These are phyloP conservation scores for Wickerhamomyces chaumierensis DNA, from an alignment of 805 yeast genomes.

Conservation along the genomic window DNA sequence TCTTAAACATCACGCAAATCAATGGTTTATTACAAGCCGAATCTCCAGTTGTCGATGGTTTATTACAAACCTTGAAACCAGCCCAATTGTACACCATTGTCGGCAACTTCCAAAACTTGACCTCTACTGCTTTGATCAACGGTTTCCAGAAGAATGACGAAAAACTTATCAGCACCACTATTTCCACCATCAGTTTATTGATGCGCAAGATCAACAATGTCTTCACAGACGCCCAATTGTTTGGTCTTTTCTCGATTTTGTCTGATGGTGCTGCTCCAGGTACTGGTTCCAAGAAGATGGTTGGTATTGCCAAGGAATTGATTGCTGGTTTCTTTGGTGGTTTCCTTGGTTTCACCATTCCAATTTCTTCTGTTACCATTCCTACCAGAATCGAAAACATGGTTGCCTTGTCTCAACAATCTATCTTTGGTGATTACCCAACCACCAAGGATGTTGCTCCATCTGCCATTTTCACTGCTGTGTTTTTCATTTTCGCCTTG, in stretches of 20 bases:
- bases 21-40: conserved; percentile 15
- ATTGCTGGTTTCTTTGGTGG: conserved; percentile 17
- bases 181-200: conserved; percentile 10
- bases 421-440: conserved; percentile 60
- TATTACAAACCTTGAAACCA: conserved; percentile 12
- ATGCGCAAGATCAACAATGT: conserved; percentile 8
- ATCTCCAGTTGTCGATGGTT: conserved; percentile 10
- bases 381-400: conserved; percentile 17
- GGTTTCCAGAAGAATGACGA: conserved; percentile 8
- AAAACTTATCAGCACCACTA: conserved; percentile 5
- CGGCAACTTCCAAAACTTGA: conserved; percentile 12
- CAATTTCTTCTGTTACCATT: conserved; percentile 15
- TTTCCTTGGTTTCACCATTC: too few species aligned
- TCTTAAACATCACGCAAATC: conserved; percentile 15
- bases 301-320: conserved; percentile 22
- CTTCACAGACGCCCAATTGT: conserved; percentile 14
- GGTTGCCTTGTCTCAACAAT: conserved; percentile 31
- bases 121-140: conserved; percentile 11
- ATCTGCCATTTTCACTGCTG: conserved; percentile 41
- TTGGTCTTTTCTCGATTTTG: conserved; percentile 9
- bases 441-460: conserved; percentile 44
- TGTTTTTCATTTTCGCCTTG: conserved; percentile 36
- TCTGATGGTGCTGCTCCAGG: conserved; percentile 37
- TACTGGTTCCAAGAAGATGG: conserved; percentile 32
- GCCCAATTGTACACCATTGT: conserved; percentile 12